phyloP scores from a whole-genome alignment of 164 flowering plant genomes.

The Umbellularia californica region DNA sequence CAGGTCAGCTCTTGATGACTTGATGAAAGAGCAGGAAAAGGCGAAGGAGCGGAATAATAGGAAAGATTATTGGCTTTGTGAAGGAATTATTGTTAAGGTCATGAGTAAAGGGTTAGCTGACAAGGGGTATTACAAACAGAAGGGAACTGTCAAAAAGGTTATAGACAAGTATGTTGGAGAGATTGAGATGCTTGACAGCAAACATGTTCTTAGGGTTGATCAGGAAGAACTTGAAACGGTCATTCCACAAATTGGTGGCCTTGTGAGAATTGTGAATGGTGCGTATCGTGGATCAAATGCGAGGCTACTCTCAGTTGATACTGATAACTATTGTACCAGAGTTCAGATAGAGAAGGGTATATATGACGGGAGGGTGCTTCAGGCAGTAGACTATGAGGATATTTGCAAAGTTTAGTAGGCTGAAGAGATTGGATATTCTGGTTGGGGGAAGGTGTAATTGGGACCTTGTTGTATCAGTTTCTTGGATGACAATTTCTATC shows the following conservation, averaged over 20 bases:
- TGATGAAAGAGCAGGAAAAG: slow-evolving; percentile 82
- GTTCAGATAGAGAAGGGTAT: slow-evolving; percentile 80
- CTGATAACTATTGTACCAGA: slow-evolving; percentile 64
- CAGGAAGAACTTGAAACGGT: slow-evolving; percentile 91
- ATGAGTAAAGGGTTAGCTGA: slow-evolving; percentile 71
- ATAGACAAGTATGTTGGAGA: slow-evolving; percentile 84
- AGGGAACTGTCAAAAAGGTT: slow-evolving; percentile 67
- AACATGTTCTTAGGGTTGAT: slow-evolving; percentile 77
- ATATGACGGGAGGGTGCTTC: slow-evolving; percentile 76
- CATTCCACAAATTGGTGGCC: slow-evolving; percentile 79
- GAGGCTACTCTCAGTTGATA: slow-evolving; percentile 55
- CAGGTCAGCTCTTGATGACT: slow-evolving; percentile 58
- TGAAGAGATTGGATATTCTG: no score
- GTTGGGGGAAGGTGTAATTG: no score
- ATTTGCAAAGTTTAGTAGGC: slow-evolving; percentile 48
- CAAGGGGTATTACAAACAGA: slow-evolving; percentile 82
- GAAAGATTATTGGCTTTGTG: slow-evolving; percentile 83
- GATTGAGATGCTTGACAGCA: slow-evolving; percentile 71
- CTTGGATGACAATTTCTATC: no score
- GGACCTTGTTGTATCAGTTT: no score
- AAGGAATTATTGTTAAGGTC: slow-evolving; percentile 80
- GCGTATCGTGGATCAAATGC: slow-evolving; percentile 85
- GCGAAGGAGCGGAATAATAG: slow-evolving; percentile 66
- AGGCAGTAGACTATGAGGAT: slow-evolving; percentile 76
- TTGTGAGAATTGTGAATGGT: slow-evolving; percentile 79